These are phyloP conservation scores for Stachybotrys chlorohalonatus DNA, from an alignment of 2,329 filamentous ascomycete species.

Conservation along the genomic window DNA sequence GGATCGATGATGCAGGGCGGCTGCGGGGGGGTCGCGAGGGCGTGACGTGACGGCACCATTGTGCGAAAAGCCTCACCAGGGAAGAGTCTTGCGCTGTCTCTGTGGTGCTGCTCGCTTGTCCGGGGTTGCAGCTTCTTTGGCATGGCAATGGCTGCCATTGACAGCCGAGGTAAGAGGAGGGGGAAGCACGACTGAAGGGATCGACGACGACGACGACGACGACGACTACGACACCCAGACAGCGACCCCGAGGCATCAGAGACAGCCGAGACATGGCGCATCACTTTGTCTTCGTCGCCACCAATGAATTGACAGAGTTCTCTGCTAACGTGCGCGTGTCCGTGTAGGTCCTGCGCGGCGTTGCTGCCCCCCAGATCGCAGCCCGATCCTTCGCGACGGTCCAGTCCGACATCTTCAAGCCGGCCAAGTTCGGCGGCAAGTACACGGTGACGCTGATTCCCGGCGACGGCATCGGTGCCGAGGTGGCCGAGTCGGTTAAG, in stretches of 20 bases:
- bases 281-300: too few species aligned
- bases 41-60: too few species aligned
- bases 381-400: slow-evolving; percentile 66
- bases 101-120: neutral
- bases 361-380: slow-evolving; percentile 35
- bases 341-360: slow-evolving; percentile 42
- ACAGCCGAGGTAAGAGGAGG: neutral
- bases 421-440: slow-evolving; percentile 97
- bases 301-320: neutral
- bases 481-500: slow-evolving; percentile 97
- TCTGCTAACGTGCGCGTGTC: slow-evolving; percentile 13
- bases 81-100: too few species aligned
- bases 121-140: neutral
- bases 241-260: too few species aligned
- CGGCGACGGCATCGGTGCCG: slow-evolving; percentile 96
- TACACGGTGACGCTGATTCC: slow-evolving; percentile 98
- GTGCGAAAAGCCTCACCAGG: too few species aligned
- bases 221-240: too few species aligned
- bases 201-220: neutral
- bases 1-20: neutral
- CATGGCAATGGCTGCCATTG: neutral
- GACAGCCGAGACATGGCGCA: too few species aligned
- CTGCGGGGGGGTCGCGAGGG: neutral
- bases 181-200: neutral
- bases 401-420: slow-evolving; percentile 96